Percentiles rank a stretch among this genome's conserved stretches.
Evolutionary conservation across 352 stramenopile genomes (phyloP).

Genomic region (Globisporangium canariense): DNA sequence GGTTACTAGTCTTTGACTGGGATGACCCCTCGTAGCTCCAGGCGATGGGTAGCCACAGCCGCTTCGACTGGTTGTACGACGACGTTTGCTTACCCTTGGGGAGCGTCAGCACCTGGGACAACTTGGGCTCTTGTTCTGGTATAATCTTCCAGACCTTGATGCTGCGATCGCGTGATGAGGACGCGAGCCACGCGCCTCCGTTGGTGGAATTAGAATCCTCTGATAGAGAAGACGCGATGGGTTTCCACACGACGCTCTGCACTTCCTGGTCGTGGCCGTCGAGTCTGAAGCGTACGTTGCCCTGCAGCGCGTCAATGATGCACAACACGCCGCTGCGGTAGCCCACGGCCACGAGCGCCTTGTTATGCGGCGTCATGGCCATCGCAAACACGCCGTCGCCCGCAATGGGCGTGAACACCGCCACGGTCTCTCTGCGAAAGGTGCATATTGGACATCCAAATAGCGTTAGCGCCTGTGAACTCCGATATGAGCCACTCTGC

Average conservation of each 20-base stretch:
- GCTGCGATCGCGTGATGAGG: constrained; percentile 61
- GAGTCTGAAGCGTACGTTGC: constrained; percentile 36
- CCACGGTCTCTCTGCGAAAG: constrained; percentile 31
- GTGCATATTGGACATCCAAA: background rate
- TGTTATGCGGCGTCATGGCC: constrained; percentile 46
- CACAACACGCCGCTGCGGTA: constrained; percentile 69
- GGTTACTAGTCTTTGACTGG: background rate
- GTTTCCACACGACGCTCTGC: constrained; percentile 48
- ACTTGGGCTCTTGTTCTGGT: constrained; percentile 8
- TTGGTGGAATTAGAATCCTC: background rate
- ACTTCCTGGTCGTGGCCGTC: constrained; percentile 73
- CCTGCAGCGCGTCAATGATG: constrained; percentile 39
- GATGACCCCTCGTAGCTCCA: constrained; percentile 29
- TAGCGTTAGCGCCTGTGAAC: background rate
- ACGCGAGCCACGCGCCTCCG: constrained; percentile 38
- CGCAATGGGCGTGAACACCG: constrained; percentile 42
- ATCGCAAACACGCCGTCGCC: constrained; percentile 57
- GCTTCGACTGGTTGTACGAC: constrained; percentile 61
- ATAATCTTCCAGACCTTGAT: constrained; percentile 60
- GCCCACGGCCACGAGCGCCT: constrained; percentile 56
- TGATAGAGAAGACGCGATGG: background rate
- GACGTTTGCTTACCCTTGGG: constrained; percentile 64
- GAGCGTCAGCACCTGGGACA: constrained; percentile 38
- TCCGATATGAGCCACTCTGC: background rate
- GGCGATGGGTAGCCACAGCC: constrained; percentile 68